phyloP scores from a whole-genome alignment of 2,329 filamentous ascomycete species.

The Cordyceps javanica region DNA sequence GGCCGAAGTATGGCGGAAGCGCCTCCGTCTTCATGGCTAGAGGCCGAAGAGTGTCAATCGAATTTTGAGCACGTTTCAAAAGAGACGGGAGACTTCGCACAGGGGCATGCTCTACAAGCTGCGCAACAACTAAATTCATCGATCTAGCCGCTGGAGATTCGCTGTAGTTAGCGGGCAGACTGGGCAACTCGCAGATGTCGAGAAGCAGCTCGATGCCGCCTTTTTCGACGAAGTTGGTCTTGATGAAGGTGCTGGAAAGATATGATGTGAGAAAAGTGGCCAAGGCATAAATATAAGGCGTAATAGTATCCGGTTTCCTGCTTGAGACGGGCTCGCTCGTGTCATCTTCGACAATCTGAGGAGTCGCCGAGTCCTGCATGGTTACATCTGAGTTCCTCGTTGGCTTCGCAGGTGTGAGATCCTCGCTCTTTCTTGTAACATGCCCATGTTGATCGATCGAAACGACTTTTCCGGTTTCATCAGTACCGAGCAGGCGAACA shows the following conservation, averaged over 20 bases:
- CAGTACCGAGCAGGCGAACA: slow-evolving; percentile 65
- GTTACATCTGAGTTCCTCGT: slow-evolving; percentile 50
- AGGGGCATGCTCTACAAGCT: slow-evolving; percentile 74
- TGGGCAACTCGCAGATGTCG: slow-evolving; percentile 76
- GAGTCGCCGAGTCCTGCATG: slow-evolving; percentile 51
- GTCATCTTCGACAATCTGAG: not conserved
- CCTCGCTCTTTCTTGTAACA: slow-evolving; percentile 23
- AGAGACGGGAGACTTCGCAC: slow-evolving; percentile 77
- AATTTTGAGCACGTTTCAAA: slow-evolving; percentile 64
- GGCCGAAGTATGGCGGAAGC: slow-evolving; percentile 62
- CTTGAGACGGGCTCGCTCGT: slow-evolving; percentile 14
- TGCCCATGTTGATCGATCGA: slow-evolving; percentile 47
- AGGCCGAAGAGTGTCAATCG: slow-evolving; percentile 61
- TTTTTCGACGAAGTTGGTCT: slow-evolving; percentile 65
- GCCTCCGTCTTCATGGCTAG: slow-evolving; percentile 49
- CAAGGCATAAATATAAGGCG: slow-evolving; percentile 68
- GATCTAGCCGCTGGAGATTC: slow-evolving; percentile 62
- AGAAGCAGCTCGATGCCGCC: slow-evolving; percentile 80
- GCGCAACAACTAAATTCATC: slow-evolving; percentile 66
- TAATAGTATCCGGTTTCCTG: slow-evolving; percentile 35
- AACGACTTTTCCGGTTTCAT: slow-evolving; percentile 47
- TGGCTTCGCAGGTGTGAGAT: slow-evolving; percentile 34
- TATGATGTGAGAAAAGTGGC: slow-evolving; percentile 71
- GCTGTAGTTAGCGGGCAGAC: slow-evolving; percentile 58
- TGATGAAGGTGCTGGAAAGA: slow-evolving; percentile 67